Evolutionary conservation across 1,284 basidiomycete species (phyloP).

Genomic region (Porodaedalea pini): DNA sequence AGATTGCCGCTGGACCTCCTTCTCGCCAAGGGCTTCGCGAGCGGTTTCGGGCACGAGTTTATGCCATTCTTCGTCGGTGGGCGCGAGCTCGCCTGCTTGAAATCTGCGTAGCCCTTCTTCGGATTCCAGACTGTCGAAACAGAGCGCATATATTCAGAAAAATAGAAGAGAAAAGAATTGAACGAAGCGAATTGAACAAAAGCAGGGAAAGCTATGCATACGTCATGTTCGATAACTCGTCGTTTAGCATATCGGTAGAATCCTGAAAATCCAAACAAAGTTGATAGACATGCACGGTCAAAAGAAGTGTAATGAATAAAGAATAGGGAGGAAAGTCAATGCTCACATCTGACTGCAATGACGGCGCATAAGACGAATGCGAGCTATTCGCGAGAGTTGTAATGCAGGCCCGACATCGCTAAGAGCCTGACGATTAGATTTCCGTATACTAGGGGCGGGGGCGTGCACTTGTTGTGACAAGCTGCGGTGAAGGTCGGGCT

Average conservation of each 20-base stretch:
- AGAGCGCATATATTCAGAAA: neutral
- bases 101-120: conserved; percentile 63
- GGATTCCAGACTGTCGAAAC: conserved; percentile 47
- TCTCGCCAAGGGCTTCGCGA: conserved; percentile 60
- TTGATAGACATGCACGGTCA: neutral
- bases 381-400: conserved; percentile 5
- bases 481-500: conserved; percentile 21
- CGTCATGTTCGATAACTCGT: conserved; percentile 53
- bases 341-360: conserved; percentile 7
- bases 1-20: conserved; percentile 76
- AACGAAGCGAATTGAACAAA: neutral
- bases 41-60: conserved; percentile 66
- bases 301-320: neutral
- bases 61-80: conserved; percentile 74
- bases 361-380: conserved; percentile 17
- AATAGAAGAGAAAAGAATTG: no score
- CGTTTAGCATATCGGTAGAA: conserved; percentile 36
- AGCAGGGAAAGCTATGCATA: conserved; percentile 33
- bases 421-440: conserved; percentile 5
- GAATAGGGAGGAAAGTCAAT: neutral
- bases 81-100: conserved; percentile 56
- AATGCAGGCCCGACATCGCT: conserved; percentile 16
- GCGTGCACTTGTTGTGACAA: conserved; percentile 14
- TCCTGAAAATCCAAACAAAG: conserved; percentile 19
- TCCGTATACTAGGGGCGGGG: neutral